Evolutionary conservation across 345 rosid genomes (phyloP).

Genomic region (Anacardium occidentale): DNA sequence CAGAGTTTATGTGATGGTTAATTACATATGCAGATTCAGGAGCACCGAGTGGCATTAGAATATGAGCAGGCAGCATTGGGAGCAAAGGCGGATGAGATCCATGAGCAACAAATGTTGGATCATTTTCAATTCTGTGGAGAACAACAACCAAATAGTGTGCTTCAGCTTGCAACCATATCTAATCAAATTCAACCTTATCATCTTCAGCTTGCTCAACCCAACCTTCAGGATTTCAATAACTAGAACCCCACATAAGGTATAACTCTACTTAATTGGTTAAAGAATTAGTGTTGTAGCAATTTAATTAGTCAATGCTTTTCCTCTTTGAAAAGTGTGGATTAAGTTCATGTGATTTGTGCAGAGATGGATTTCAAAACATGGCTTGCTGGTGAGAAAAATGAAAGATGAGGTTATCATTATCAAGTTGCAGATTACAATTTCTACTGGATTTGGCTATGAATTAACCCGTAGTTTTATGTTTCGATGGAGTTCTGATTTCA

Average conservation of each 20-base stretch:
- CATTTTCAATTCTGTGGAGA: constrained; percentile 60
- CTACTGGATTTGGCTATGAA: neutral
- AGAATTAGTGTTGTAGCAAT: too few species aligned
- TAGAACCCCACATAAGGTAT: neutral
- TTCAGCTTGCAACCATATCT: constrained; percentile 58
- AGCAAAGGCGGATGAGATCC: constrained; percentile 45
- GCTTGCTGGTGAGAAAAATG: neutral
- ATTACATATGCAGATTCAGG: constrained; percentile 49
- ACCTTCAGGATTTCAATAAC: constrained; percentile 33
- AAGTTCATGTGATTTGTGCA: too few species aligned
- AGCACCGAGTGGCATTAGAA: constrained; percentile 48
- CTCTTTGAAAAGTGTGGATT: too few species aligned
- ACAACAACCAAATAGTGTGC: constrained; percentile 66
- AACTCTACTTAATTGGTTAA: neutral
- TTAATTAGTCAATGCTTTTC: too few species aligned
- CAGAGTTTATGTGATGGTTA: neutral
- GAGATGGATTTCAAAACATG: too few species aligned
- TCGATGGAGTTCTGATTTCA: too few species aligned
- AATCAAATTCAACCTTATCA: constrained; percentile 51
- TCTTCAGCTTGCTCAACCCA: constrained; percentile 82
- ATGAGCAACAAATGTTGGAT: constrained; percentile 45
- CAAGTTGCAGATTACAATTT: neutral
- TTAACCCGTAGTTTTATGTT: neutral
- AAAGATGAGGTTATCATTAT: neutral
- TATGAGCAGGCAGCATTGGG: constrained; percentile 54